Base-by-base conservation (phyloP, 1,139 yeast genomes). In the Sporopachydermia cereana region DNA sequence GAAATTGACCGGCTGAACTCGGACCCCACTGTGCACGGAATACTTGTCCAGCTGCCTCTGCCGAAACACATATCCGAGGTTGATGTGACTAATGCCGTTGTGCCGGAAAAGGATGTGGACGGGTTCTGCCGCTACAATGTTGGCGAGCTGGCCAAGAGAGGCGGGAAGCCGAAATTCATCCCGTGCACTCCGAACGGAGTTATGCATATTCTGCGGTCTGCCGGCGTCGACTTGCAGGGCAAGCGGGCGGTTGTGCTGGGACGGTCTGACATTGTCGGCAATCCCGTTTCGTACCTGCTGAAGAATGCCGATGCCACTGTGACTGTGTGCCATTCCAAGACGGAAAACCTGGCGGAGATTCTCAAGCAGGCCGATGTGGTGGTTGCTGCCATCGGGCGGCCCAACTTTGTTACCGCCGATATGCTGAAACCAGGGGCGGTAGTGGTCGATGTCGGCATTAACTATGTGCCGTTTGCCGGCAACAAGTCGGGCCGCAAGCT, bases 181-280 rank as follows among this genome's bases (percentile, higher is more conserved):
- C 98, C 99, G 30, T 91, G 98, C 66, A 91, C 99, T 41, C 98
- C 99, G 47, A 79, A 85, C 68, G 99, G 98, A 41, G 80, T 89
- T 58, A 78, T 91, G 69, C 82, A 78, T 55, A 71, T 91, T 54
- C 72, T 91, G 56, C 67, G 77, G 50, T 71, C 75, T 53, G 68
- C 84, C 44, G 71, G 76, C 25, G 82, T 88, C 22, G 62, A 68
- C 2, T 62, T 86, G 45, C 68, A 74, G 36, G 98, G 97, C 51
- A 73, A 84, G 53, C 73, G 76, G 53, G 96, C 95, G n/a, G 96
- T 89, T 43, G 97, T 91, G 29, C 71, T 91, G 50, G 98, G 99
- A 48, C 77, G 98, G 65, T 84, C 95, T 39, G 97, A 91, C 58
- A 91, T 91, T 55, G 98, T 91, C 36, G 99, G 99, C 45, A 77